A percentile compares a stretch with the other conserved stretches of the same genome.
Evolutionary conservation across 2,329 filamentous ascomycete genomes (phyloP).

Genomic region (Cercospora sp.): DNA sequence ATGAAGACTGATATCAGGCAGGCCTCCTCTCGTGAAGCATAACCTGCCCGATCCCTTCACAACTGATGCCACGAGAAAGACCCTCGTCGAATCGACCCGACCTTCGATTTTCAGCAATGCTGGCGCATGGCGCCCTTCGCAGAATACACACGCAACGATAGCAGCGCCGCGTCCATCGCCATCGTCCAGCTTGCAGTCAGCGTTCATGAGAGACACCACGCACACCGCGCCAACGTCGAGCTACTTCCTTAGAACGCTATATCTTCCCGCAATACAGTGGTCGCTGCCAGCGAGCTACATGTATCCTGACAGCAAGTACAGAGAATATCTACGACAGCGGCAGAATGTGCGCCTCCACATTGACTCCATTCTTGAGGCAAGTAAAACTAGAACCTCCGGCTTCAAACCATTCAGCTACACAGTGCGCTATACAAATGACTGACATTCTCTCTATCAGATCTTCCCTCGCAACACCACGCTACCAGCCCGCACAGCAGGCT

Average conservation of each 20-base stretch:
- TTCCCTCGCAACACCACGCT: background rate
- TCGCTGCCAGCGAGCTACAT: background rate
- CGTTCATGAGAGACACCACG: background rate
- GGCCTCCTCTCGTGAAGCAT: background rate
- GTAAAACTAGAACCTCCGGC: background rate
- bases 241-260: background rate
- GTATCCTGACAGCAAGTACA: background rate
- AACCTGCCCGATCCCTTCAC: slow-evolving; percentile 1
- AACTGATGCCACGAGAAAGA: background rate
- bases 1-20: background rate
- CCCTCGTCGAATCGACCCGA: background rate
- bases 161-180: background rate
- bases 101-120: background rate
- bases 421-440: slow-evolving; percentile 9
- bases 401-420: too few relatives aligned
- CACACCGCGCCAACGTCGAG: background rate
- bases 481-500: background rate
- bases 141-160: too few relatives aligned
- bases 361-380: background rate
- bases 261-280: background rate
- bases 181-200: background rate
- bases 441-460: background rate
- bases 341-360: background rate
- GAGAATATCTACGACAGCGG: background rate
- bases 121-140: background rate